phyloP scores from a whole-genome alignment of 495 filamentous ascomycete genomes.

The Aspergillus funiculosus region DNA sequence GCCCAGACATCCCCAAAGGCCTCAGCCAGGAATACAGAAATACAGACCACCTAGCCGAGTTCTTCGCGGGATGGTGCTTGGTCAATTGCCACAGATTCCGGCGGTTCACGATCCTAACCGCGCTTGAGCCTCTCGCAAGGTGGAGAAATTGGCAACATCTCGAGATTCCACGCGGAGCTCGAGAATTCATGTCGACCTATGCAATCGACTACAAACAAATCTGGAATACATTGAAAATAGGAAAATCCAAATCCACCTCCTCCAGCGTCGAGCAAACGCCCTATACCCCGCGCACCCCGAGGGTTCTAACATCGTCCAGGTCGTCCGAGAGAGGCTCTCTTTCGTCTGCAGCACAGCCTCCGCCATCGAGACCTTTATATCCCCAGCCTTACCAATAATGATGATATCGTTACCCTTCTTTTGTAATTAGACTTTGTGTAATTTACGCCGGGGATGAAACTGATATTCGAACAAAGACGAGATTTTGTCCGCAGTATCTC shows the following conservation, averaged over 20 bases:
- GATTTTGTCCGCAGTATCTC: too few species aligned
- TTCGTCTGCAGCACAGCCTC: neutral
- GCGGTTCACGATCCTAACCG: slow-evolving; percentile 25
- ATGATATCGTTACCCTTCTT: slow-evolving; percentile 6
- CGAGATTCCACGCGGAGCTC: slow-evolving; percentile 13
- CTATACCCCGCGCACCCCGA: slow-evolving; percentile 9
- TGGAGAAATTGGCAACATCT: slow-evolving; percentile 37
- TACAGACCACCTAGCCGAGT: slow-evolving; percentile 36
- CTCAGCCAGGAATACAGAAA: slow-evolving; percentile 25
- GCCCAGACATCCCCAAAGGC: slow-evolving; percentile 17
- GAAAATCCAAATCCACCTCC: neutral
- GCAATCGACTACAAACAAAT: slow-evolving; percentile 16
- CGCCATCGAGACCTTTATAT: neutral
- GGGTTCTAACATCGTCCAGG: neutral
- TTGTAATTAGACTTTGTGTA: neutral
- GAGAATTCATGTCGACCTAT: slow-evolving; percentile 15
- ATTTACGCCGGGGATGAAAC: neutral
- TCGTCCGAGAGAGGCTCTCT: neutral
- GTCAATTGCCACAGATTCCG: slow-evolving; percentile 32
- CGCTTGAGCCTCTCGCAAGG: slow-evolving; percentile 15
- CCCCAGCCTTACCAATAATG: slow-evolving; percentile 11
- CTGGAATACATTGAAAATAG: slow-evolving; percentile 8
- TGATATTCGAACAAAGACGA: too few species aligned
- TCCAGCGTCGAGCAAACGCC: neutral
- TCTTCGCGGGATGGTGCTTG: slow-evolving; percentile 42